Evolutionary conservation across 31 red algal genomes (phyloP).

Genomic region (Porphyra umbilicalis): DNA sequence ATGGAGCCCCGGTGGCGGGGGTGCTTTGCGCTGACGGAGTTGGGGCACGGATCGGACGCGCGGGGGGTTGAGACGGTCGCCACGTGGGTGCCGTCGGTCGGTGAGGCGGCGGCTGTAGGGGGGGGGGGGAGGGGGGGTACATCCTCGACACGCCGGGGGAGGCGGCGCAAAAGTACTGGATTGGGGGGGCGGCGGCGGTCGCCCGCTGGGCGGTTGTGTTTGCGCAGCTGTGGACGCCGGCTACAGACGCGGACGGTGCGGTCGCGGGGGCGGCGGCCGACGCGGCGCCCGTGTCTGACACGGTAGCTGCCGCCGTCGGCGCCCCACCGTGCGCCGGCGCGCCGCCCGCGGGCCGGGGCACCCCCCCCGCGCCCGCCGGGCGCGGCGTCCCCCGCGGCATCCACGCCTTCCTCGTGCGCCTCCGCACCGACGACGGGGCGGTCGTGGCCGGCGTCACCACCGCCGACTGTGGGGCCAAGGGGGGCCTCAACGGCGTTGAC

Average conservation of each 20-base stretch:
- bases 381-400: slow-evolving; percentile 28
- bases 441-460: slow-evolving; percentile 8
- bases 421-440: slow-evolving; percentile 6
- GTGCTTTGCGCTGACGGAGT: slow-evolving; percentile 51
- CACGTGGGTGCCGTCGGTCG: slow-evolving; percentile 18
- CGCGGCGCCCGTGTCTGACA: too few species aligned
- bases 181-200: slow-evolving; percentile 32
- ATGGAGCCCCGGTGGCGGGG: slow-evolving; percentile 10
- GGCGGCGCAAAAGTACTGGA: slow-evolving; percentile 54
- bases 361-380: background rate
- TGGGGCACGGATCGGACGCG: slow-evolving; percentile 41
- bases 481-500: slow-evolving; percentile 48
- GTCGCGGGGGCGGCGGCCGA: slow-evolving; percentile 13
- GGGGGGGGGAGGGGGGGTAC: background rate
- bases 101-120: background rate
- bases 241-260: background rate
- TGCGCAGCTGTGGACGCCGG: slow-evolving; percentile 12
- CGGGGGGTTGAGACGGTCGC: slow-evolving; percentile 45
- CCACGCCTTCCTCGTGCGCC: slow-evolving; percentile 30
- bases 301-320: too few species aligned
- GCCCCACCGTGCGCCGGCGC: too few species aligned
- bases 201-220: slow-evolving; percentile 33
- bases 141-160: slow-evolving; percentile 32
- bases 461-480: slow-evolving; percentile 35
- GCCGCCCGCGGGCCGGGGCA: too few species aligned